Evolutionary conservation across 2,329 filamentous ascomycete species (phyloP).

Genomic region (Aureobasidium mangrovei): DNA sequence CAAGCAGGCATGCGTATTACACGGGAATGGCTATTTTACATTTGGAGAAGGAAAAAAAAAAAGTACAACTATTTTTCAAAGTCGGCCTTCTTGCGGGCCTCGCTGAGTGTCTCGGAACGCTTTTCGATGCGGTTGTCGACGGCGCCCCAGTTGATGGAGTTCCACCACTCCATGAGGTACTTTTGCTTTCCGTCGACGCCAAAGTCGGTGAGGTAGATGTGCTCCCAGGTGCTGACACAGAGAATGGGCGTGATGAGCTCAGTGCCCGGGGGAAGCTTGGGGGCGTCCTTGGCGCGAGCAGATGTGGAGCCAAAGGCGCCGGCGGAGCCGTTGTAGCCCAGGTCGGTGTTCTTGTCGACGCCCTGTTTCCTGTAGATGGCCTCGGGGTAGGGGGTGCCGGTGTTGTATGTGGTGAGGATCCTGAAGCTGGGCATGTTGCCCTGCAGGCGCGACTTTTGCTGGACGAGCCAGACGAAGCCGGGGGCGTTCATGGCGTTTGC

Average conservation of each 20-base stretch:
- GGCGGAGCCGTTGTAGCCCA: constrained; percentile 27
- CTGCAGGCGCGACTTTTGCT: not conserved
- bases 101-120: not conserved
- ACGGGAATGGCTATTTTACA: constrained; percentile 12
- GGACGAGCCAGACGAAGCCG: constrained; percentile 91
- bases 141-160: constrained; percentile 72
- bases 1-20: constrained; percentile 2
- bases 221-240: constrained; percentile 95
- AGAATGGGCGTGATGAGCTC: constrained; percentile 66
- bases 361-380: constrained; percentile 70
- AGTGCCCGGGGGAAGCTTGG: constrained; percentile 53
- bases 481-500: constrained; percentile 91
- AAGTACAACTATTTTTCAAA: not conserved
- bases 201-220: constrained; percentile 82
- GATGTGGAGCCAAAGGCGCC: constrained; percentile 32
- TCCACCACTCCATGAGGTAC: constrained; percentile 80
- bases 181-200: constrained; percentile 63
- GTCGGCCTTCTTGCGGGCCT: not conserved
- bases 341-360: constrained; percentile 54
- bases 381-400: constrained; percentile 76
- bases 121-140: constrained; percentile 36
- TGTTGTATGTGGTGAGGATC: constrained; percentile 82
- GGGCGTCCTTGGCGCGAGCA: constrained; percentile 22
- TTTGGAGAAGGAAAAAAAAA: not conserved
- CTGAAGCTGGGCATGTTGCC: constrained; percentile 40